Conservation (phyloP, 257 asterid species). For the Salvia rosmarinus region DNA sequence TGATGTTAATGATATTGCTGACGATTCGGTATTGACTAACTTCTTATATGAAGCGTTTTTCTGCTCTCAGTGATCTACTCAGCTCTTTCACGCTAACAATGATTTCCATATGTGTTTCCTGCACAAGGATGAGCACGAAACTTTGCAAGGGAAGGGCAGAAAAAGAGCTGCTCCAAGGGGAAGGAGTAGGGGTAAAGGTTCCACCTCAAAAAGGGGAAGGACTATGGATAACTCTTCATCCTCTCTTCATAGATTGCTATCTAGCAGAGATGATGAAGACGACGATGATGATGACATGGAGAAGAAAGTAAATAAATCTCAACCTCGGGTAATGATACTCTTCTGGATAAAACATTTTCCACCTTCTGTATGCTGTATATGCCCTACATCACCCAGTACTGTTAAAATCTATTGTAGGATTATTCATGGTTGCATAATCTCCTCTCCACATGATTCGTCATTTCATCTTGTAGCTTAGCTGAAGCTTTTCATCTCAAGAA, state of each 20-base stretch:
- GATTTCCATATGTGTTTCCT: constrained; percentile 18
- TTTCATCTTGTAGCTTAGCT: too few species aligned
- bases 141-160: constrained; percentile 63
- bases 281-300: constrained; percentile 55
- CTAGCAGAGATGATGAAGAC: constrained; percentile 69
- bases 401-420: not conserved
- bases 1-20: constrained; percentile 56
- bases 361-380: constrained; percentile 1
- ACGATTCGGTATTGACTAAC: constrained; percentile 66
- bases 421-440: not conserved
- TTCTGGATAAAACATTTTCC: constrained; percentile 5
- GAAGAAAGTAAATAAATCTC: constrained; percentile 60
- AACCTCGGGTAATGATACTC: constrained; percentile 72
- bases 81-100: not conserved
- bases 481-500: not conserved
- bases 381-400: not conserved
- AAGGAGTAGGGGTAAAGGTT: constrained; percentile 79
- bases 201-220: constrained; percentile 84
- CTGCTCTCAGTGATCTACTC: constrained; percentile 13
- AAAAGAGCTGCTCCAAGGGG: constrained; percentile 94
- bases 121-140: constrained; percentile 63
- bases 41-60: constrained; percentile 32
- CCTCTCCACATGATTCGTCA: not conserved
- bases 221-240: constrained; percentile 69
- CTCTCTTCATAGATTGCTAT: constrained; percentile 71